Conservation (phyloP, 768 basidiomycete species). For the Coprinopsis strossmayeri region DNA sequence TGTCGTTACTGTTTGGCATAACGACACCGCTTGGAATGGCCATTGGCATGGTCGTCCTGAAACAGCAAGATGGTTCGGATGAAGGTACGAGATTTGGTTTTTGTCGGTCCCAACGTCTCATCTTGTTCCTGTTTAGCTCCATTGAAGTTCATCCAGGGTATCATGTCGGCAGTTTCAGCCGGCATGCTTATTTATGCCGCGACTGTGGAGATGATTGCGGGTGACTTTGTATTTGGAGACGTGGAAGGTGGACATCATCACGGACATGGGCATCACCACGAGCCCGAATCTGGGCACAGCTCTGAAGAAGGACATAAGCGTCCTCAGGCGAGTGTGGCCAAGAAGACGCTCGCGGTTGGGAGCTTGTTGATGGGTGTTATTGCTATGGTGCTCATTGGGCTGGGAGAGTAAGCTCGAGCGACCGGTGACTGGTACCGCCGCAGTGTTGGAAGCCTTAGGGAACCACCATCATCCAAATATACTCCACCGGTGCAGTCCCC, state of each 20-base stretch:
- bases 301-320: slow-evolving; percentile 15
- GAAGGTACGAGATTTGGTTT: slow-evolving; percentile 14
- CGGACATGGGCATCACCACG: slow-evolving; percentile 17
- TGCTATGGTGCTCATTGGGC: slow-evolving; percentile 58
- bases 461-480: too few relatives aligned
- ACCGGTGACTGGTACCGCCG: too few relatives aligned
- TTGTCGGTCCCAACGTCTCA: neutral
- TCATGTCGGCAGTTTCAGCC: slow-evolving; percentile 78
- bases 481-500: too few relatives aligned
- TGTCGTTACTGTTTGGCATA: slow-evolving; percentile 61
- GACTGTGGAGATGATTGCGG: slow-evolving; percentile 83
- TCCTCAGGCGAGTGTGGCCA: slow-evolving; percentile 18
- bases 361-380: slow-evolving; percentile 57
- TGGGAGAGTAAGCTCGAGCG: too few relatives aligned
- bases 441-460: too few relatives aligned
- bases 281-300: slow-evolving; percentile 18
- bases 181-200: slow-evolving; percentile 82
- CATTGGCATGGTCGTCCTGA: slow-evolving; percentile 46
- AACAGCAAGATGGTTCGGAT: slow-evolving; percentile 21
- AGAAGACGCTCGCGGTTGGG: slow-evolving; percentile 49
- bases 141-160: slow-evolving; percentile 56
- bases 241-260: slow-evolving; percentile 30
- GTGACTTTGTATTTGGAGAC: slow-evolving; percentile 76
- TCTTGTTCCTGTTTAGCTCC: slow-evolving; percentile 24
- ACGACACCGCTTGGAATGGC: slow-evolving; percentile 69